Percentiles rank a stretch among this genome's conserved stretches.
phyloP scores from a whole-genome alignment of 2,329 filamentous ascomycete species.

The Colletotrichum sp. region DNA sequence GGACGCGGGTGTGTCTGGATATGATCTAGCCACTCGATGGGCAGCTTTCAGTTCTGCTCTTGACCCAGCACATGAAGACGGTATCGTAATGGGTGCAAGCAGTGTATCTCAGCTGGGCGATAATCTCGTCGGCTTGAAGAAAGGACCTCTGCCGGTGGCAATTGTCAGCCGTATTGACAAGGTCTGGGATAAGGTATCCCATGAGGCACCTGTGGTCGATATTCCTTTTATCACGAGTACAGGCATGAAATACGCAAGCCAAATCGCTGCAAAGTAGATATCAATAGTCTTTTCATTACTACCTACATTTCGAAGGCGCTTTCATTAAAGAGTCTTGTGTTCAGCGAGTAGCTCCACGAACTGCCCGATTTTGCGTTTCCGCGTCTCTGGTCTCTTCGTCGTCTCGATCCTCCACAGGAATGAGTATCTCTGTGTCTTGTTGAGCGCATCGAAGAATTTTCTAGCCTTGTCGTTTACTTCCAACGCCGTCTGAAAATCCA shows the following conservation, averaged over 20 bases:
- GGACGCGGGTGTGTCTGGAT: not conserved
- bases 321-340: constrained; percentile 35
- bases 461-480: constrained; percentile 36
- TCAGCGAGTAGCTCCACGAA: constrained; percentile 43
- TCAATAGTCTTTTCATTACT: too few relatives aligned
- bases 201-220: not conserved
- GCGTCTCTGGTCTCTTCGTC: constrained; percentile 39
- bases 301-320: too few relatives aligned
- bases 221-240: not conserved
- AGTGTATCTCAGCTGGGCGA: not conserved
- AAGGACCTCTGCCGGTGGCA: not conserved
- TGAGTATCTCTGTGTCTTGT: constrained; percentile 48
- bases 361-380: constrained; percentile 41
- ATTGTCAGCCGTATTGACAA: not conserved
- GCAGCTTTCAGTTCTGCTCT: not conserved
- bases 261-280: not conserved
- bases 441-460: constrained; percentile 46
- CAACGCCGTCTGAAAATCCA: constrained; percentile 52
- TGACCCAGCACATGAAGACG: not conserved
- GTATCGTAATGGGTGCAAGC: not conserved
- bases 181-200: not conserved
- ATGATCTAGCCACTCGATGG: not conserved
- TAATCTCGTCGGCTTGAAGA: not conserved
- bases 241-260: not conserved
- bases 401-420: constrained; percentile 52